These are phyloP conservation scores for Crithidia expoeki DNA, from an alignment of 208 protist genomes.

Conservation along the genomic window DNA sequence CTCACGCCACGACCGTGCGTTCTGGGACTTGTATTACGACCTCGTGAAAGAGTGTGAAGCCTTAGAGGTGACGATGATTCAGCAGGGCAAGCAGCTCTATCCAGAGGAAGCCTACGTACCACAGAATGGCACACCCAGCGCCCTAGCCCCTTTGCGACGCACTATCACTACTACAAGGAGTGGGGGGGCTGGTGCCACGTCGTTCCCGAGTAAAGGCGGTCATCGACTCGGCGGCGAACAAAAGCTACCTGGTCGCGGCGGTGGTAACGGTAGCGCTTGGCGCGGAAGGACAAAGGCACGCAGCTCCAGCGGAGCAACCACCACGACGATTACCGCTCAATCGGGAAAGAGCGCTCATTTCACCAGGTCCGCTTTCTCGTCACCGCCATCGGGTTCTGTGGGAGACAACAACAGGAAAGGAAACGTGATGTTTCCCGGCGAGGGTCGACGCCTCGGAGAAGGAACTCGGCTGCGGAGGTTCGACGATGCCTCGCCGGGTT, in stretches of 20 bases:
- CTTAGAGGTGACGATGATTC: slow-evolving; percentile 55
- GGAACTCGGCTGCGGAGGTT: neutral
- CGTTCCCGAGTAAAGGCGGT: neutral
- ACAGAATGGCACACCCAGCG: too few relatives aligned
- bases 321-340: neutral
- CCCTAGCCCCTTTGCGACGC: too few relatives aligned
- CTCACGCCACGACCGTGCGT: slow-evolving; percentile 65
- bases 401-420: too few relatives aligned
- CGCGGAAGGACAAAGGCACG: neutral
- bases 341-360: neutral
- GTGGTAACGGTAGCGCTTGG: neutral
- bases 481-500: neutral
- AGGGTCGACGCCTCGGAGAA: slow-evolving; percentile 21
- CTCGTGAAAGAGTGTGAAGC: slow-evolving; percentile 78
- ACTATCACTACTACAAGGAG: too few relatives aligned
- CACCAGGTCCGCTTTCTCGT: too few relatives aligned
- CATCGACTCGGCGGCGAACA: slow-evolving; percentile 1
- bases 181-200: neutral
- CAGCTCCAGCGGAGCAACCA: neutral
- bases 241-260: neutral
- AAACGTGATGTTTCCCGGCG: slow-evolving; percentile 30
- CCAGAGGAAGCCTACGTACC: slow-evolving; percentile 31
- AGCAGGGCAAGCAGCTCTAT: slow-evolving; percentile 42
- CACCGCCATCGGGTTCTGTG: too few relatives aligned
- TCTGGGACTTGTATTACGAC: slow-evolving; percentile 81